Percentiles rank a stretch among this genome's conserved stretches.
Evolutionary conservation across 306 rosid genomes (phyloP).

Genomic region (Fagus sylvatica): DNA sequence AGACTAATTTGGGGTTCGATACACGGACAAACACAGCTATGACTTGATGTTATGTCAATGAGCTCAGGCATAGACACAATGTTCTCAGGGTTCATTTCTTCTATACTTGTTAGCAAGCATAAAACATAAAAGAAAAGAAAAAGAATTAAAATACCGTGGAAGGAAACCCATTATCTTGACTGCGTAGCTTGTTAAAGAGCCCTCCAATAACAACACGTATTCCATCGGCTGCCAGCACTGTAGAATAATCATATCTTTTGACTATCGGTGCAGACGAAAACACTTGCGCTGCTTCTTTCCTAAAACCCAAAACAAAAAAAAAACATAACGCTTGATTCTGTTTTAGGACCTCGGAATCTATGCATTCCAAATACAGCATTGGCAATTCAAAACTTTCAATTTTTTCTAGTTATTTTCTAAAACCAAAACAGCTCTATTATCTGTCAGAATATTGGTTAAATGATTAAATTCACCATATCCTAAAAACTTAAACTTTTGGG

Average conservation of each 20-base stretch:
- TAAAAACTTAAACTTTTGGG: no score
- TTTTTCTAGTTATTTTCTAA: neutral
- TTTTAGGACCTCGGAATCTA: neutral
- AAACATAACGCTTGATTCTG: neutral
- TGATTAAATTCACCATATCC: no score
- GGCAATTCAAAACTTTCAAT: neutral
- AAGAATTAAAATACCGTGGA: constrained; percentile 41
- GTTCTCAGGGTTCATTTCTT: neutral
- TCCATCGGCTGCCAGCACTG: constrained; percentile 71
- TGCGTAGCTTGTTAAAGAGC: constrained; percentile 51
- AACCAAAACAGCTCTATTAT: neutral
- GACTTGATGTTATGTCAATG: neutral
- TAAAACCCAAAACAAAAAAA: constrained; percentile 19
- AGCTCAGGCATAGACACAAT: neutral
- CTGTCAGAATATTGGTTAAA: no score
- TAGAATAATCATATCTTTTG: constrained; percentile 49
- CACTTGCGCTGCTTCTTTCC: constrained; percentile 49
- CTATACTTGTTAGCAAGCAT: neutral
- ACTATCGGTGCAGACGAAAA: constrained; percentile 65
- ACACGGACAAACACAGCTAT: neutral
- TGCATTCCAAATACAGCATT: neutral
- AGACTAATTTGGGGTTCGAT: neutral
- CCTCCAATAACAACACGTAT: constrained; percentile 43
- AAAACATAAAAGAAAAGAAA: neutral
- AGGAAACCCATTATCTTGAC: constrained; percentile 56